Conservation (phyloP, 768 basidiomycete species). For the Podaxis sp. region DNA sequence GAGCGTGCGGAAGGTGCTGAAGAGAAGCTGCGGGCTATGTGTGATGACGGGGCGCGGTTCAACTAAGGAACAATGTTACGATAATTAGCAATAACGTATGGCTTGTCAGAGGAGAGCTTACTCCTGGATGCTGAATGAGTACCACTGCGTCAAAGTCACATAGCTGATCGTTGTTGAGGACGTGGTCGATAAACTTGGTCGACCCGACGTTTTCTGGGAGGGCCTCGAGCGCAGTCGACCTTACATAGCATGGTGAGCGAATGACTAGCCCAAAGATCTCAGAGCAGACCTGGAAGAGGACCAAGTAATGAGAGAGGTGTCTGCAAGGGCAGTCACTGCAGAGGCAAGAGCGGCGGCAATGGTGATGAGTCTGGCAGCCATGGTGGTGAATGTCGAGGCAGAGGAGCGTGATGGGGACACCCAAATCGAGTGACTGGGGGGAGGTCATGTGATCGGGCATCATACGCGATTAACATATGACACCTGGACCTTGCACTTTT, state of each 20-base stretch:
- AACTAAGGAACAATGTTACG: not conserved
- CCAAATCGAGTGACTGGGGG: slow-evolving; percentile 8
- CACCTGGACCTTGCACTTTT: not conserved
- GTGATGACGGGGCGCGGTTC: slow-evolving; percentile 16
- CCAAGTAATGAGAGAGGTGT: slow-evolving; percentile 68
- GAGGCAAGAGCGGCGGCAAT: slow-evolving; percentile 42
- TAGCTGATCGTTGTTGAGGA: slow-evolving; percentile 40
- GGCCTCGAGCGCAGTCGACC: slow-evolving; percentile 43
- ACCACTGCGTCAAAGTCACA: slow-evolving; percentile 67
- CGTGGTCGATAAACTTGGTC: slow-evolving; percentile 35
- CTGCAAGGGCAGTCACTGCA: slow-evolving; percentile 50
- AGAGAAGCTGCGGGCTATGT: slow-evolving; percentile 42
- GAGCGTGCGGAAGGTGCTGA: slow-evolving; percentile 53
- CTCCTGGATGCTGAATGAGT: slow-evolving; percentile 68
- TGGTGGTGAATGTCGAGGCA: slow-evolving; percentile 21
- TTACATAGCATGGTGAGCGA: slow-evolving; percentile 19
- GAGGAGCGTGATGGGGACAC: slow-evolving; percentile 7
- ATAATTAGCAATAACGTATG: slow-evolving; percentile 15
- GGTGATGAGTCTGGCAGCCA: slow-evolving; percentile 37
- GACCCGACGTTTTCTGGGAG: slow-evolving; percentile 32
- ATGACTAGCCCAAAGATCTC: not conserved
- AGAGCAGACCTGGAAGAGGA: slow-evolving; percentile 54
- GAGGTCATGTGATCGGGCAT: slow-evolving; percentile 20
- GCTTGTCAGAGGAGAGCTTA: slow-evolving; percentile 46
- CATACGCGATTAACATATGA: slow-evolving; percentile 18